Evolutionary conservation across 176 grass and related monocot species (phyloP).

Genomic region (Zoysia japonica): DNA sequence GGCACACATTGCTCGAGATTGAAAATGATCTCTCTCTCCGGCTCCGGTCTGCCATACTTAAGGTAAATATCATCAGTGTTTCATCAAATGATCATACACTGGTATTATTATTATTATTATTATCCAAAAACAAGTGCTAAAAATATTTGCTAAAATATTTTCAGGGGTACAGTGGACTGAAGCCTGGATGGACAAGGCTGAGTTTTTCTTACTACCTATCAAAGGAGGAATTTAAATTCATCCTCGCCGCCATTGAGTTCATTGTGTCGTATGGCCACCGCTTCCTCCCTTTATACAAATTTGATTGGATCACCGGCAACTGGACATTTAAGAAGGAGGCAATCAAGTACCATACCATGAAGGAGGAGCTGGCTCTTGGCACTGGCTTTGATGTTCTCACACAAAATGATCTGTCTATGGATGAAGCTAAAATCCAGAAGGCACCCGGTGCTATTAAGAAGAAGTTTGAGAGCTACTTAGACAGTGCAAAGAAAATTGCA

Average conservation of each 20-base stretch:
- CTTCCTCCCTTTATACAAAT: constrained; percentile 64
- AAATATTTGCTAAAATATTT: neutral
- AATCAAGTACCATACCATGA: constrained; percentile 51
- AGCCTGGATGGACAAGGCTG: constrained; percentile 81
- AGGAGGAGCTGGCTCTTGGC: constrained; percentile 29
- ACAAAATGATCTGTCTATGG: neutral
- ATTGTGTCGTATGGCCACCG: constrained; percentile 55
- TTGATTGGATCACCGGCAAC: constrained; percentile 64
- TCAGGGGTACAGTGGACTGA: constrained; percentile 77
- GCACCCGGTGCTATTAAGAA: neutral
- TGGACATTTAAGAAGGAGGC: constrained; percentile 60
- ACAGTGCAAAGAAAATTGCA: constrained; percentile 51
- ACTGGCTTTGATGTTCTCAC: neutral
- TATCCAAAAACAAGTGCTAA: neutral
- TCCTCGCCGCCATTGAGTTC: constrained; percentile 62
- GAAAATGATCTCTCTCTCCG: constrained; percentile 49
- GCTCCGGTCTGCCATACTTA: constrained; percentile 57
- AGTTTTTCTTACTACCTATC: constrained; percentile 79
- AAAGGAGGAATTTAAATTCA: constrained; percentile 67
- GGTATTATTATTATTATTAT: neutral
- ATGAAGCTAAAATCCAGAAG: constrained; percentile 14
- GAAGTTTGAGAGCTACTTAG: constrained; percentile 55
- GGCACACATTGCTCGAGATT: constrained; percentile 59
- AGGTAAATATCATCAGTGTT: constrained; percentile 24
- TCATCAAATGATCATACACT: neutral